phyloP scores from a whole-genome alignment of 2,329 filamentous ascomycete genomes.

The Fusarium bulbicola region DNA sequence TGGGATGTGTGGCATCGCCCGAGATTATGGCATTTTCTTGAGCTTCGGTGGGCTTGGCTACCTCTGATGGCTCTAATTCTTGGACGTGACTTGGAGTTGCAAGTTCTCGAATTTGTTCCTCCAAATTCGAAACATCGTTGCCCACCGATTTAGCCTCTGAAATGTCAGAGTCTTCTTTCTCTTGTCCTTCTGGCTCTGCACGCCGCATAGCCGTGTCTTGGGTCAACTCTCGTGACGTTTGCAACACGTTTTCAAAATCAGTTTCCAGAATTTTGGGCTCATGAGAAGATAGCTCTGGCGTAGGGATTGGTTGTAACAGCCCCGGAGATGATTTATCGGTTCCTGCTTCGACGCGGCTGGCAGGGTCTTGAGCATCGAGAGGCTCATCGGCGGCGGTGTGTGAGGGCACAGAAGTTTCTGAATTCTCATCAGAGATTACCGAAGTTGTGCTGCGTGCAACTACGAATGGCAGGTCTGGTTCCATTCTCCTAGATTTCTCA shows the following conservation, averaged over 20 bases:
- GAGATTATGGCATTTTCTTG: background rate
- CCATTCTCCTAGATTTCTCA: slow-evolving; percentile 21
- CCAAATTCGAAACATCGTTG: background rate
- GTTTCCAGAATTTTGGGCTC: slow-evolving; percentile 19
- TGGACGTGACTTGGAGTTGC: background rate
- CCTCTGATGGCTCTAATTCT: background rate
- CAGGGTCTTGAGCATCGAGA: background rate
- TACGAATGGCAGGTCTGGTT: slow-evolving; percentile 4
- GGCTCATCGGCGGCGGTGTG: slow-evolving; percentile 1
- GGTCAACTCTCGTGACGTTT: slow-evolving; percentile 12
- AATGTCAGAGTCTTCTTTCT: background rate
- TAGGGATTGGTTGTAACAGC: slow-evolving; percentile 2
- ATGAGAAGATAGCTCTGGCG: background rate
- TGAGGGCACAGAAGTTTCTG: slow-evolving; percentile 3
- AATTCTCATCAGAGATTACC: slow-evolving; percentile 6
- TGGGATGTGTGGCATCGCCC: background rate
- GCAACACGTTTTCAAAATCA: slow-evolving; percentile 18
- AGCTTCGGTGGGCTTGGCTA: background rate
- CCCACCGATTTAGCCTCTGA: slow-evolving; percentile 4
- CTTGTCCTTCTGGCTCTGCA: background rate
- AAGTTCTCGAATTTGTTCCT: background rate
- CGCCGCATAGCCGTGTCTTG: background rate
- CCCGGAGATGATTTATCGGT: background rate
- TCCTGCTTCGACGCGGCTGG: background rate
- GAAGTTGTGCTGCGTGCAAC: slow-evolving; percentile 12